Conservation (phyloP, 2,329 filamentous ascomycete genomes). For the Canariomyces notabilis region DNA sequence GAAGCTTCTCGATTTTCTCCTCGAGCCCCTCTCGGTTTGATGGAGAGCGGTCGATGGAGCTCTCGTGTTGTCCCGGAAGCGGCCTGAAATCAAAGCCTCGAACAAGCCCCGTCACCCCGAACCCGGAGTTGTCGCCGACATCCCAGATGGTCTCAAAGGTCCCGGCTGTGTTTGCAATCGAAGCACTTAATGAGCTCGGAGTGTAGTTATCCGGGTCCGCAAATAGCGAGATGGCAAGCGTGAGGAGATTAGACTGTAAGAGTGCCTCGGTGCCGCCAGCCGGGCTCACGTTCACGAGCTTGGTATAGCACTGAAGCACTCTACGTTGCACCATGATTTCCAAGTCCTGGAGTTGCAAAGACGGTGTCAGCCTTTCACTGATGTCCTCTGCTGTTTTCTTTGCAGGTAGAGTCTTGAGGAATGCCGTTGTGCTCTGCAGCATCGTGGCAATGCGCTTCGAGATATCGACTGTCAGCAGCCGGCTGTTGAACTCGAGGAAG, state of each 20-base stretch:
- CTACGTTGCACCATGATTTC: conserved; percentile 89
- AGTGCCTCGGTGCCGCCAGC: conserved; percentile 79
- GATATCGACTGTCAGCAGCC: conserved; percentile 86
- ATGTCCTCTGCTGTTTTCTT: conserved; percentile 87
- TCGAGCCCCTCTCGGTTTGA: conserved; percentile 57
- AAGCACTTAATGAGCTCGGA: conserved; percentile 77
- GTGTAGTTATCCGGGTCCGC: conserved; percentile 87
- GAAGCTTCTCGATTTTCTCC: conserved; percentile 55
- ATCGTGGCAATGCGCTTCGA: conserved; percentile 88
- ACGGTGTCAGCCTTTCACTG: conserved; percentile 74
- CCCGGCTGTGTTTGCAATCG: conserved; percentile 84
- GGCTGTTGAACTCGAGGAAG: conserved; percentile 89
- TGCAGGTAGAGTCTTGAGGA: conserved; percentile 75
- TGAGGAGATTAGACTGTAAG: conserved; percentile 85
- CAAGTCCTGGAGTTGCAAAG: conserved; percentile 82
- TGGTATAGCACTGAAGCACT: conserved; percentile 91
- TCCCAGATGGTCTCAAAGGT: conserved; percentile 96
- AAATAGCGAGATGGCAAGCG: conserved; percentile 84
- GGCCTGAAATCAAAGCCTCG: conserved; percentile 68
- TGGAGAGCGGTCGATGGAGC: conserved; percentile 37
- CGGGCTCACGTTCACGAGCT: conserved; percentile 83
- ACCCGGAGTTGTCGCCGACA: conserved; percentile 87
- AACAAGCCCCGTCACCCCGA: conserved; percentile 84
- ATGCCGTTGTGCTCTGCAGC: conserved; percentile 90
- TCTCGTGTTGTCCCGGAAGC: conserved; percentile 64